Base-by-base conservation (phyloP, 768 basidiomycete species). In the Mycena venus region DNA sequence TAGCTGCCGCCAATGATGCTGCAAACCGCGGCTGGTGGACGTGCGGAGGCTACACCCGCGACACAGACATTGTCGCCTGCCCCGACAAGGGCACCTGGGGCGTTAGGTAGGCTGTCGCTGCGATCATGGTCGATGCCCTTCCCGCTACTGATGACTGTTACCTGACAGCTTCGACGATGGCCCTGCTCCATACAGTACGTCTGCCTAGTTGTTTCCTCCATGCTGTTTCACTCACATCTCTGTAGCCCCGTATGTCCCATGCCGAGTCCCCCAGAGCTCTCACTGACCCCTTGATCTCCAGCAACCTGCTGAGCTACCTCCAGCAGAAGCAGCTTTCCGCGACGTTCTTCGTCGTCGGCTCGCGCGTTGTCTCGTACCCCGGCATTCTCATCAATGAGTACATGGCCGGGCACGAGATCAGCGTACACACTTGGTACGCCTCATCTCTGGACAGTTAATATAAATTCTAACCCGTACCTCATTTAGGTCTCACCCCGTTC, bases 391-490 rank as follows among this genome's bases (percentile, higher is more conserved):
- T 94, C 61, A 91, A 95, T 77, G 93, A 95, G 79, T 95, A 94
- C 84, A 93, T 95, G 93, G 68, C 84, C 29, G 93, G 94, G 53
- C 91, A 95, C 80, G 94, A 96, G 82, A 92, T 95, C 78, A 91
- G 91, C 73, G 93, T 96, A 3, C 95, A 96, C 84, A 97, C 96
- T 14, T 99, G 97, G 97, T n/a, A n/a, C n/a, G n/a, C n/a, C n/a
- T n/a, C n/a, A n/a, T n/a, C n/a, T n/a, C n/a, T n/a, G n/a, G n/a
- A n/a, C n/a, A n/a, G n/a, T n/a, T n/a, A n/a, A n/a, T n/a, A n/a
- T n/a, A n/a, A n/a, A n/a, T n/a, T n/a, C n/a, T n/a, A n/a, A n/a
- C n/a, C n/a, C n/a, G n/a, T n/a, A n/a, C n/a, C n/a, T n/a, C n/a
- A n/a, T n/a, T n/a, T n/a, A n/a, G n/a, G n/a, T 95, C 95, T 0